phyloP scores from a whole-genome alignment of 169 alveolate species.

The Toxoplasma gondii region DNA sequence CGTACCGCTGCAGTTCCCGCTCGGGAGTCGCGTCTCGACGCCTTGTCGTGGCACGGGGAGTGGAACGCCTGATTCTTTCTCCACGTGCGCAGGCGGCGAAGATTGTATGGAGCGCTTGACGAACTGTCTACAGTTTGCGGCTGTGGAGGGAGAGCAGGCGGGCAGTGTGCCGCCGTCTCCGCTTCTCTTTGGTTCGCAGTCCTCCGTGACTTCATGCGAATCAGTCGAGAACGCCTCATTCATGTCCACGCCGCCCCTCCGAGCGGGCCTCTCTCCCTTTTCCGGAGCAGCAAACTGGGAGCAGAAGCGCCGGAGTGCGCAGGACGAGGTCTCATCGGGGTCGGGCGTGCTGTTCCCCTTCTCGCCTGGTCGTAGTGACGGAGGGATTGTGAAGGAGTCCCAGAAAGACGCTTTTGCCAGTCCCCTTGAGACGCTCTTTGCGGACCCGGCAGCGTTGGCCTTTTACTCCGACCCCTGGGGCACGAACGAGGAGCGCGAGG shows the following conservation, averaged over 20 bases:
- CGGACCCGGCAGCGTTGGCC: no score
- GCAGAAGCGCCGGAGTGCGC: no score
- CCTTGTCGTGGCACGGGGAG: neutral
- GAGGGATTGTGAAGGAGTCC: no score
- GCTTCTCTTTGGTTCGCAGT: neutral
- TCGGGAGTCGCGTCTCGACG: neutral
- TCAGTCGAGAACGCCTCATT: neutral
- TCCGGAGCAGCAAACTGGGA: no score
- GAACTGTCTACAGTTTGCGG: neutral
- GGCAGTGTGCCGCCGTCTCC: neutral
- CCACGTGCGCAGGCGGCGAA: neutral
- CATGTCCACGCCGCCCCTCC: neutral
- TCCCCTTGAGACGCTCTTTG: no score
- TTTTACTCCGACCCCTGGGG: no score
- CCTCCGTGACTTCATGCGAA: neutral
- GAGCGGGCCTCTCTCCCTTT: neutral
- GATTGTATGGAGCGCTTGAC: neutral
- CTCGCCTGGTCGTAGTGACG: no score
- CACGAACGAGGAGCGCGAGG: no score
- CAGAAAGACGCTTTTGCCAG: no score
- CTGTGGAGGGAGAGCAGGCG: neutral
- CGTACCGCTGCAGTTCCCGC: neutral
- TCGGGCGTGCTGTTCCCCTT: no score
- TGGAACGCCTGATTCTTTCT: neutral
- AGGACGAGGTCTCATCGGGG: no score